These are phyloP conservation scores for Eudorina sp. DNA, from an alignment of 139 green algal genomes.

Conservation along the genomic window DNA sequence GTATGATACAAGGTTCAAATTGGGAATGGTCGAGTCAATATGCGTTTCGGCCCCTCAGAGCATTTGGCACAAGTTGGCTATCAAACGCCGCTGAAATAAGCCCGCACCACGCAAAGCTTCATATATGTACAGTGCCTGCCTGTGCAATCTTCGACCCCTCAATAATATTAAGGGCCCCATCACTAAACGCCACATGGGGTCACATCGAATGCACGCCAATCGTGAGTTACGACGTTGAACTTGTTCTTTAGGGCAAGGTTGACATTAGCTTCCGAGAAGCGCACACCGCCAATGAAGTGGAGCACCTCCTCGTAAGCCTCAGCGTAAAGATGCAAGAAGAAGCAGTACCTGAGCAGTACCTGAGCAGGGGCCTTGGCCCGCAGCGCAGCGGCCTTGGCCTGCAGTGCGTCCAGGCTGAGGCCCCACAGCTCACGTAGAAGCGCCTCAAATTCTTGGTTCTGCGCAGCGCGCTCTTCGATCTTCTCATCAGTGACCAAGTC, in stretches of 20 bases:
- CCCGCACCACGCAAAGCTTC: too few relatives aligned
- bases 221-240: background rate
- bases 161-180: too few relatives aligned
- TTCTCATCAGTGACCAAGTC: background rate
- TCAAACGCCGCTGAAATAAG: too few relatives aligned
- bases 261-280: background rate
- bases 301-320: background rate
- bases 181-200: too few relatives aligned
- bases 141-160: too few relatives aligned
- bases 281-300: background rate
- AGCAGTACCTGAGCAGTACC: background rate
- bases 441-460: background rate
- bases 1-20: too few relatives aligned
- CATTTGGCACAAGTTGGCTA: too few relatives aligned
- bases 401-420: background rate
- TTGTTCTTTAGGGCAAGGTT: background rate
- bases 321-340: background rate
- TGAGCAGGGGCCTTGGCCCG: too few relatives aligned
- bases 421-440: background rate
- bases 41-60: too few relatives aligned
- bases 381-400: too few relatives aligned
- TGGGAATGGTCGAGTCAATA: too few relatives aligned
- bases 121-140: too few relatives aligned
- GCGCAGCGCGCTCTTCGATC: background rate
- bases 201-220: background rate